Percentiles rank a stretch among this genome's conserved stretches.
These are phyloP conservation scores for Neurospora hispaniola DNA, from an alignment of 495 filamentous ascomycete species.

Conservation along the genomic window DNA sequence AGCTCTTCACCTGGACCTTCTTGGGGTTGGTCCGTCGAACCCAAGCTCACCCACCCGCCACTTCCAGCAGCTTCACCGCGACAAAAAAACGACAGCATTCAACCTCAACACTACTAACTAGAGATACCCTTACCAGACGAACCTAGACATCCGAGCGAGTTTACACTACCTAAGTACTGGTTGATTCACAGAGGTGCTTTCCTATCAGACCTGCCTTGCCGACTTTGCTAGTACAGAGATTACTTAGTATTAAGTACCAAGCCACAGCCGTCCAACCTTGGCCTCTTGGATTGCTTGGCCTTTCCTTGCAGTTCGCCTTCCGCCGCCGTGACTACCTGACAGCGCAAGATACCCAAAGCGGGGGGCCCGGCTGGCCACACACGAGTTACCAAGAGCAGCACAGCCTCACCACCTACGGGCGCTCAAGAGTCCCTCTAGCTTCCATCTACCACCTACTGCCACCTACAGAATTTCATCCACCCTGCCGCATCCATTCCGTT, in stretches of 20 bases:
- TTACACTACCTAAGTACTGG: background rate
- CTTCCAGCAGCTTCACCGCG: background rate
- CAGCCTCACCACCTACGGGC: conserved; percentile 20
- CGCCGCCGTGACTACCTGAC: background rate
- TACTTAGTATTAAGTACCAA: background rate
- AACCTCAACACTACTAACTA: background rate
- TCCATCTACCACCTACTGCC: conserved; percentile 2
- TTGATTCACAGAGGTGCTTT: background rate
- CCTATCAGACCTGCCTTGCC: background rate
- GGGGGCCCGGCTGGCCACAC: conserved; percentile 6
- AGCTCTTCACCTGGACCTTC: background rate
- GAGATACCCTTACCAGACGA: background rate
- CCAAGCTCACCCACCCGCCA: background rate
- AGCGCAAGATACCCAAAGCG: conserved; percentile 9
- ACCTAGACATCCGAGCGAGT: background rate
- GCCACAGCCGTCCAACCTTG: background rate
- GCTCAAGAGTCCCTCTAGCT: conserved; percentile 6
- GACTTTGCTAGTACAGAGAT: background rate
- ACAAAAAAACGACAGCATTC: background rate
- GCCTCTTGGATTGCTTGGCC: background rate
- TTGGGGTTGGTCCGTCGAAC: background rate
- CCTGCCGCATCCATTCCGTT: conserved; percentile 2
- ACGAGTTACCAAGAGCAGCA: conserved; percentile 11
- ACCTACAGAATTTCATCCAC: background rate
- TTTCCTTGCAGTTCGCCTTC: background rate